Base-by-base conservation (phyloP, 768 basidiomycete species). In the Ephemerocybe angulata region DNA sequence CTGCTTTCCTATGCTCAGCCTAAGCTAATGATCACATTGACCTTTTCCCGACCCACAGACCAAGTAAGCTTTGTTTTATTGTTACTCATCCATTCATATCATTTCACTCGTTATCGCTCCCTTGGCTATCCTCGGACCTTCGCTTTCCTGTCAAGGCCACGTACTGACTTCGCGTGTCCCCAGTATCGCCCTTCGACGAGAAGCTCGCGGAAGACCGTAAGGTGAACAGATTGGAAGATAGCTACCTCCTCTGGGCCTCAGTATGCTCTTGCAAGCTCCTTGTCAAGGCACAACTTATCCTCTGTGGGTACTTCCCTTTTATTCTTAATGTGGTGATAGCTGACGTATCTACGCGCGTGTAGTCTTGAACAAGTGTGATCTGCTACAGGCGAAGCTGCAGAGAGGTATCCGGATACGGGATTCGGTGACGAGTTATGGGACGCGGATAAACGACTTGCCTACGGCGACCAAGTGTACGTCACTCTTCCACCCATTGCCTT, bases 111-210 rank as follows among this genome's bases (percentile, higher is more conserved):
- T 41, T 51, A 3, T 22, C 49, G 59, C 78, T 76, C 21, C 78
- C 78, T 46, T 76, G 78, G 78, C 61, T 56, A 76, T 63, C 33
- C 24, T 42, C 42, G 38, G 28, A 4, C 46, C 30, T 41, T 33
- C 25, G 57, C 31, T 28, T 25, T 35, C 10, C 47, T 13, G 54
- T 56, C 33, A 53, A n/a, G n/a, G n/a, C n/a, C n/a, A n/a, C n/a
- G n/a, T n/a, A n/a, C n/a, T n/a, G n/a, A n/a, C n/a, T n/a, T n/a
- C n/a, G n/a, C n/a, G n/a, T n/a, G n/a, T n/a, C n/a, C n/a, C 74
- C 77, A 59, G 85, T 93, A 61, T 90, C 87, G 25, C 87, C 88
- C 52, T 93, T 93, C 65, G 87, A 93, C 62, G 90, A 93, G 66
- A 80, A 77, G 49, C 75, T 93, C 0, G 83, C 83, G 4, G 90